A percentile compares a stretch with the other conserved stretches of the same genome.
Evolutionary conservation across 768 basidiomycete species (phyloP).

Genomic region (Holtermanniella nyarrowii): DNA sequence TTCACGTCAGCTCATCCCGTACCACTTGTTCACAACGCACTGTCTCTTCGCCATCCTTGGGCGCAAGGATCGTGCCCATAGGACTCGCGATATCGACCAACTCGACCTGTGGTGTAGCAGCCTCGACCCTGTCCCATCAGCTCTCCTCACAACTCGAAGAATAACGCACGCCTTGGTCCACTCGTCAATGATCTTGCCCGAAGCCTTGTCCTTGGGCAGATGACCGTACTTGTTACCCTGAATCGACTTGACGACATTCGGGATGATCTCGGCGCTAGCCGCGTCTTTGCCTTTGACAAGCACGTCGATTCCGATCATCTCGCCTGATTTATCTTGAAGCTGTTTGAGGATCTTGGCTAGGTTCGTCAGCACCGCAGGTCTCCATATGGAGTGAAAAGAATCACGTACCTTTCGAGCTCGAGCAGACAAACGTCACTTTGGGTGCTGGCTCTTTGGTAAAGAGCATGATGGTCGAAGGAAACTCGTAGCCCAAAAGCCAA

Average conservation of each 20-base stretch:
- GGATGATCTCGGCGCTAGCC: conserved; percentile 52
- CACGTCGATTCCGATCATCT: conserved; percentile 57
- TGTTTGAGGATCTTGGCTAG: conserved; percentile 78
- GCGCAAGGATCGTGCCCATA: conserved; percentile 66
- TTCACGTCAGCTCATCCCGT: neutral
- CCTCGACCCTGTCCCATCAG: conserved; percentile 41
- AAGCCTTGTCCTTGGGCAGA: conserved; percentile 69
- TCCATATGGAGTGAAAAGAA: neutral
- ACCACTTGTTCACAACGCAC: conserved; percentile 46
- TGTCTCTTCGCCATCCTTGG: conserved; percentile 85
- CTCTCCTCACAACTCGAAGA: neutral
- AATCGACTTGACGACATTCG: conserved; percentile 51
- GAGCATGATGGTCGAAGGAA: conserved; percentile 82
- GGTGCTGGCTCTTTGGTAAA: conserved; percentile 51
- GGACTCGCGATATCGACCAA: conserved; percentile 66
- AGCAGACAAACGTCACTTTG: conserved; percentile 69
- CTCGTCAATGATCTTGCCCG: conserved; percentile 76
- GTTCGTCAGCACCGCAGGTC: neutral
- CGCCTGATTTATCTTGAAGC: conserved; percentile 48
- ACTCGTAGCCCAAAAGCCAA: conserved; percentile 94
- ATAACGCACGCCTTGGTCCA: conserved; percentile 55
- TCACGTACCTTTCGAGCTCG: conserved; percentile 69
- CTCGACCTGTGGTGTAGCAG: conserved; percentile 55
- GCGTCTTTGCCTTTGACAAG: conserved; percentile 44
- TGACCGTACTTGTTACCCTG: conserved; percentile 49